A percentile compares a stretch with the other conserved stretches of the same genome.
Conservation (phyloP, 179 eudicot genomes). For the Drosera spatulata region DNA sequence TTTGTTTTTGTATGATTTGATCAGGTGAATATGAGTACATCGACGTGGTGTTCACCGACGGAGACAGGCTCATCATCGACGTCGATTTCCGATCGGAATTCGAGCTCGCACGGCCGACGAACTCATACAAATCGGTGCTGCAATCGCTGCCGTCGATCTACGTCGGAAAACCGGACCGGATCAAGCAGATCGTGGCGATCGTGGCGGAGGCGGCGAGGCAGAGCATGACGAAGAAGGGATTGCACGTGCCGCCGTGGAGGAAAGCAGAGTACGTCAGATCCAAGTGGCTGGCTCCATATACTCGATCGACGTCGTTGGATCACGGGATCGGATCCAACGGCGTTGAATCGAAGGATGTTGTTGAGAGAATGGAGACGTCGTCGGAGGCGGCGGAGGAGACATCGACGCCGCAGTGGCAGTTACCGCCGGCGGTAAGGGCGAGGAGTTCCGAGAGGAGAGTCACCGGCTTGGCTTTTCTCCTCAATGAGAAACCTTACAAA, state of each 20-base stretch:
- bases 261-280: conserved; percentile 47
- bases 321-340: neutral
- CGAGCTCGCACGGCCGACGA: conserved; percentile 50
- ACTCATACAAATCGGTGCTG: conserved; percentile 34
- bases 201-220: conserved; percentile 49
- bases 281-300: conserved; percentile 51
- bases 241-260: conserved; percentile 56
- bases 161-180: conserved; percentile 46
- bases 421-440: conserved; percentile 31
- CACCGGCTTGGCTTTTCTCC: conserved; percentile 53
- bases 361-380: too few species aligned
- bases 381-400: neutral
- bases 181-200: conserved; percentile 31
- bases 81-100: conserved; percentile 58
- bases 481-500: conserved; percentile 30
- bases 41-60: conserved; percentile 27
- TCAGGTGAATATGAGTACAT: conserved; percentile 53
- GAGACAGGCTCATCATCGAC: conserved; percentile 38
- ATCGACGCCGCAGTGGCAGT: conserved; percentile 9
- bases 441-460: conserved; percentile 31
- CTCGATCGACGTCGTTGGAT: conserved; percentile 8
- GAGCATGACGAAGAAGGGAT: conserved; percentile 52
- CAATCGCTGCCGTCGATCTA: conserved; percentile 46
- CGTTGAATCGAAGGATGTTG: too few species aligned
- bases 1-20: neutral